Conservation (phyloP, 768 basidiomycete species). For the Lenzites betulinus region DNA sequence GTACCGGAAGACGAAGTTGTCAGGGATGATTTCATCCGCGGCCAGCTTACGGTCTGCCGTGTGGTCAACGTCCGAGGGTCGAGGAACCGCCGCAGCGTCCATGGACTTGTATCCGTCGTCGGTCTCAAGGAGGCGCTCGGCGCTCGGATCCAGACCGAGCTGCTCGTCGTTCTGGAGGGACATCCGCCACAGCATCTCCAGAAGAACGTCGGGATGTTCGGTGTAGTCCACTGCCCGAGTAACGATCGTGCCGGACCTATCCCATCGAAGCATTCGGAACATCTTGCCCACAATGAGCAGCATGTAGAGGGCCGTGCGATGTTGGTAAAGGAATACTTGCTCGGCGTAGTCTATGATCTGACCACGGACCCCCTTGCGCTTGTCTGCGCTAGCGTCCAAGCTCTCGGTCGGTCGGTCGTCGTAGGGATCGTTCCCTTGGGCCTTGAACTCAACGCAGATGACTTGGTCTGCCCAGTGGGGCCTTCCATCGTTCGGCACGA, state of each 20-base stretch:
- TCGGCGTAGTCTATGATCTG: conserved; percentile 10
- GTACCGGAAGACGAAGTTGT: not conserved
- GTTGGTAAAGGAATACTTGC: conserved; percentile 6
- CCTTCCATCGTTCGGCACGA: not conserved
- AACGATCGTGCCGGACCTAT: conserved; percentile 11
- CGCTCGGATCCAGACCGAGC: conserved; percentile 6
- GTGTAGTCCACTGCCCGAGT: conserved; percentile 14
- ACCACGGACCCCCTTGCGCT: not conserved
- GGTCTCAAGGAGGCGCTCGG: not conserved
- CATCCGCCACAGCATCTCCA: conserved; percentile 12
- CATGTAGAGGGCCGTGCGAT: conserved; percentile 9
- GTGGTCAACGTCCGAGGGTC: not conserved
- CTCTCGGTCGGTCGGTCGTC: not conserved
- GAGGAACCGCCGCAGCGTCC: not conserved
- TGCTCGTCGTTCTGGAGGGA: not conserved
- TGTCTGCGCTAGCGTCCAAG: not conserved
- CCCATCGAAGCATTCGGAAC: conserved; percentile 10
- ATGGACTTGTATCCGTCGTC: not conserved
- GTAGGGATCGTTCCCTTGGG: not conserved
- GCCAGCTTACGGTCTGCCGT: not conserved
- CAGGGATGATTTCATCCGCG: not conserved
- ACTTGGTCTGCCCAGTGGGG: conserved; percentile 17
- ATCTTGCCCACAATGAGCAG: conserved; percentile 7
- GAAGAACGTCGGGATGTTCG: not conserved
- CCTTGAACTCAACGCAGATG: conserved; percentile 10